These are phyloP conservation scores for Boletus tomentosulus DNA, from an alignment of 768 basidiomycete genomes.

Conservation along the genomic window DNA sequence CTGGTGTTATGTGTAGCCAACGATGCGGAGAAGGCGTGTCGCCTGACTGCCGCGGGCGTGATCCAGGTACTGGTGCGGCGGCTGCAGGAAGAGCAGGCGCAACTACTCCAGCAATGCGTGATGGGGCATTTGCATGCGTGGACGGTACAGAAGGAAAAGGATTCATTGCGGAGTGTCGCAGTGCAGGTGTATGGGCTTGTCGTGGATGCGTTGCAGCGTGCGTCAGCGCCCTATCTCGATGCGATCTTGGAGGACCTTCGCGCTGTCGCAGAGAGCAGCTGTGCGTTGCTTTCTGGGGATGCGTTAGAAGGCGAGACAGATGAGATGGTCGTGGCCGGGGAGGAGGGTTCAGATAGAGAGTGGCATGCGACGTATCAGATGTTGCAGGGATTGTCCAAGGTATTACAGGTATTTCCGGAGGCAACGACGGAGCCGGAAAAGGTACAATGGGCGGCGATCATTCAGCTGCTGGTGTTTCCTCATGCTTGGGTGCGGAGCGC, in stretches of 20 bases:
- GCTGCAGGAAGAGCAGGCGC: conserved; percentile 55
- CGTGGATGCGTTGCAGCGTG: conserved; percentile 59
- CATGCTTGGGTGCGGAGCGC: conserved; percentile 93
- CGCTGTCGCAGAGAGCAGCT: conserved; percentile 16
- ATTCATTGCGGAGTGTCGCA: conserved; percentile 65
- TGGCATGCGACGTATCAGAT: conserved; percentile 86
- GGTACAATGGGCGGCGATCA: conserved; percentile 61
- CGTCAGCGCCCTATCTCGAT: conserved; percentile 41
- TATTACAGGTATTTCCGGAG: conserved; percentile 54
- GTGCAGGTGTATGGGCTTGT: conserved; percentile 81
- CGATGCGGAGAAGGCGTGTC: conserved; percentile 85
- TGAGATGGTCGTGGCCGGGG: conserved; percentile 40
- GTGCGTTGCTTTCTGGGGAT: not conserved
- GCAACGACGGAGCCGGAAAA: conserved; percentile 40
- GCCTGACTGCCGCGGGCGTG: conserved; percentile 82
- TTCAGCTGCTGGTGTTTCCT: conserved; percentile 73
- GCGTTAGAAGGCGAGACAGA: conserved; percentile 29
- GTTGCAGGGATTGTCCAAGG: conserved; percentile 61
- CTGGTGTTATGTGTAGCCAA: conserved; percentile 93
- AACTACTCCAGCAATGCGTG: conserved; percentile 48
- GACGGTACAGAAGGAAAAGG: conserved; percentile 60
- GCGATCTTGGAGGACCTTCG: conserved; percentile 56
- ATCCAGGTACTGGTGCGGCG: conserved; percentile 72
- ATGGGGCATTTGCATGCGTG: conserved; percentile 76
- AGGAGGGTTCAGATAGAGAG: conserved; percentile 54